Percentiles rank a stretch among this genome's conserved stretches.
phyloP scores from a whole-genome alignment of 2,329 filamentous ascomycete genomes.

The Fulvia fulva region DNA sequence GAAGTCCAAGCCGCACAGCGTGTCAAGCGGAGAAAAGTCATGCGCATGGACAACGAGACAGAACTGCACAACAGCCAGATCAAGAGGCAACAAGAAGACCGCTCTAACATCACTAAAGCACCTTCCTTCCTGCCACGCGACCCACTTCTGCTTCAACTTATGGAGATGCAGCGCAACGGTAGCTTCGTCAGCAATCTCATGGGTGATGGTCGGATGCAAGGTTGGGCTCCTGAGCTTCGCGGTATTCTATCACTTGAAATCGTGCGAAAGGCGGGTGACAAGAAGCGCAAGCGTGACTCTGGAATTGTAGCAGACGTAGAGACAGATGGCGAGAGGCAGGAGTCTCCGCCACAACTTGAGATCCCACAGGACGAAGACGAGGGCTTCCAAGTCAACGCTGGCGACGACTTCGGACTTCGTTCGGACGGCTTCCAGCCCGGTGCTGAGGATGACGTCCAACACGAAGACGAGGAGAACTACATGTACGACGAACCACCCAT shows the following conservation, averaged over 20 bases:
- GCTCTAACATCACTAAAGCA: conserved; percentile 78
- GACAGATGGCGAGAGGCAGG: conserved; percentile 40
- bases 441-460: conserved; percentile 15
- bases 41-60: conserved; percentile 77
- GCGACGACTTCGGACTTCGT: conserved; percentile 28
- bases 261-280: conserved; percentile 69
- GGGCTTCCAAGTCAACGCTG: conserved; percentile 23
- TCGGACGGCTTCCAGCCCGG: conserved; percentile 13
- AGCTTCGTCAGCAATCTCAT: conserved; percentile 86
- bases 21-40: conserved; percentile 73
- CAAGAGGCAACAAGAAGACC: conserved; percentile 79
- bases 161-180: conserved; percentile 88
- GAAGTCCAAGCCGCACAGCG: conserved; percentile 63
- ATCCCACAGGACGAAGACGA: conserved; percentile 32
- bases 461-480: conserved; percentile 26
- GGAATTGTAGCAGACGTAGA: conserved; percentile 69
- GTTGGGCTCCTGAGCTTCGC: conserved; percentile 88
- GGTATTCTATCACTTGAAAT: conserved; percentile 87
- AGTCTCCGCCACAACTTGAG: conserved; percentile 26
- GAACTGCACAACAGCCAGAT: conserved; percentile 73
- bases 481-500: conserved; percentile 15
- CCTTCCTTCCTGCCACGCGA: conserved; percentile 82
- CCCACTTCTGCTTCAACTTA: conserved; percentile 77
- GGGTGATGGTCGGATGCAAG: conserved; percentile 66
- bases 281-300: conserved; percentile 91